Evolutionary conservation across 2,329 filamentous ascomycete species (phyloP).

Genomic region (Aspergillus arachidicola): DNA sequence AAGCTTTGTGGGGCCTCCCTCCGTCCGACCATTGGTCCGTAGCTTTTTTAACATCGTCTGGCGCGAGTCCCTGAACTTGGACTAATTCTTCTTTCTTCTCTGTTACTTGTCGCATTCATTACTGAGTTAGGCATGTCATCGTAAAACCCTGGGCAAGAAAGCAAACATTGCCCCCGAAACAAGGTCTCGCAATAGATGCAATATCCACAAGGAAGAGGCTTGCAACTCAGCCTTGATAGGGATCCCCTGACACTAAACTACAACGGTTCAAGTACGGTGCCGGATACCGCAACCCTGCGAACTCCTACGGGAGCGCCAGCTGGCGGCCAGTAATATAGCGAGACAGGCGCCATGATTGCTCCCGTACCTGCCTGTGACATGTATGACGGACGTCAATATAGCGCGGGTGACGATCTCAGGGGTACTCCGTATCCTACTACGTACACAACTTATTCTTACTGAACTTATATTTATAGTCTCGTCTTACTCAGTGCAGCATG

Average conservation of each 20-base stretch:
- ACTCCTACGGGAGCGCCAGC: background rate
- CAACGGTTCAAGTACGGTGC: background rate
- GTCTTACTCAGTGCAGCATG: background rate
- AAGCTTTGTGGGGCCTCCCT: constrained; percentile 7
- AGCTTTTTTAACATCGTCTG: background rate
- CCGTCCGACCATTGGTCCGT: background rate
- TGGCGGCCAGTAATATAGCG: background rate
- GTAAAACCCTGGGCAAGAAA: background rate
- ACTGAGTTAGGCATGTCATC: background rate
- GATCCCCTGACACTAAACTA: background rate
- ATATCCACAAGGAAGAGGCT: background rate
- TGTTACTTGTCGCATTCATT: background rate
- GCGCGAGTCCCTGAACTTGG: background rate
- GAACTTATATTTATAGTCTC: too few relatives aligned
- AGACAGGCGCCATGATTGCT: background rate
- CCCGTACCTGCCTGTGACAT: background rate
- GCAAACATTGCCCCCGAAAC: background rate
- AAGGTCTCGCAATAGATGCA: background rate
- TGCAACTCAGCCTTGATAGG: background rate
- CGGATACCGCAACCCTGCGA: background rate
- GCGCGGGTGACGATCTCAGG: background rate
- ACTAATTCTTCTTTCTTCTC: background rate
- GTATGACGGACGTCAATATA: background rate
- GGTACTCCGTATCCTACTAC: too few relatives aligned
- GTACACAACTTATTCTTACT: too few relatives aligned